These are phyloP conservation scores for Phanerodontia chrysosporium DNA, from an alignment of 768 basidiomycete species.

Conservation along the genomic window DNA sequence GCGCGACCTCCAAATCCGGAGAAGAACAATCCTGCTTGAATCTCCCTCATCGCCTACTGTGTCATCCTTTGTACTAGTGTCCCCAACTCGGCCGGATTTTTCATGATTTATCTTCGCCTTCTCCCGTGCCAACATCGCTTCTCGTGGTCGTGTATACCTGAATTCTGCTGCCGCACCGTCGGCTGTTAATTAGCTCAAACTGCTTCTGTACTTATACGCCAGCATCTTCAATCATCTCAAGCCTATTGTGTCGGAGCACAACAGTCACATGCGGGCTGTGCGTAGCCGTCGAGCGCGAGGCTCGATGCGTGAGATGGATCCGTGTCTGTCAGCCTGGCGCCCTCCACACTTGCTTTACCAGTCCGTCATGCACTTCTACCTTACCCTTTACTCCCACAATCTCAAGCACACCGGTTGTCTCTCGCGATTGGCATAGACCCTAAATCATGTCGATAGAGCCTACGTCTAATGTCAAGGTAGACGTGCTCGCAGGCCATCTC, in stretches of 20 bases:
- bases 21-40: background rate
- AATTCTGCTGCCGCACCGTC: background rate
- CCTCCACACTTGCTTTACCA: background rate
- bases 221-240: background rate
- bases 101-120: background rate
- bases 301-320: no score
- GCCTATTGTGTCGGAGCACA: background rate
- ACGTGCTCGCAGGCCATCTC: slow-evolving; percentile 44
- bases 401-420: background rate
- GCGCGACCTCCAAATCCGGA: background rate
- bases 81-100: background rate
- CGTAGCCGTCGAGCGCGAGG: no score
- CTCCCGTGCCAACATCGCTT: background rate
- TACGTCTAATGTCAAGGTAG: slow-evolving; percentile 24
- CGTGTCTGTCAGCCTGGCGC: background rate
- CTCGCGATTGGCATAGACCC: no score
- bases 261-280: no score
- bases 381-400: background rate
- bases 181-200: background rate
- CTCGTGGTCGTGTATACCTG: background rate
- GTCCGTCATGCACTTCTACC: background rate
- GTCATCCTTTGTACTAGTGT: slow-evolving; percentile 2
- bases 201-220: slow-evolving; percentile 1
- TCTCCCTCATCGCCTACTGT: background rate
- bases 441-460: slow-evolving; percentile 31